phyloP scores from a whole-genome alignment of 306 rosid species.

The Herpetospermum pedunculosum region DNA sequence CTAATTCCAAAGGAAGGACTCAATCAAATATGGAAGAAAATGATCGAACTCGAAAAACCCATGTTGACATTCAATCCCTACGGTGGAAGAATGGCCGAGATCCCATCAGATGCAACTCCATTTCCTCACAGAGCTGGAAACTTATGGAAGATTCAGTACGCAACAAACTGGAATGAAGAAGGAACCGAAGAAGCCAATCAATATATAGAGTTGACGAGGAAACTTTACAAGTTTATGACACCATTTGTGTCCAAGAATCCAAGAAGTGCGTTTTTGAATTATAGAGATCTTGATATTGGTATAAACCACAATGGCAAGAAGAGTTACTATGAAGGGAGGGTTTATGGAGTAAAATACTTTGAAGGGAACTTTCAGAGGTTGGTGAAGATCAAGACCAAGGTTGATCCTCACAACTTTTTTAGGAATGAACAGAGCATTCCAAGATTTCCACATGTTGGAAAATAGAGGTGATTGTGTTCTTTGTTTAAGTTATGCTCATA shows the following conservation, averaged over 20 bases:
- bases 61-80: constrained; percentile 36
- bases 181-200: background rate
- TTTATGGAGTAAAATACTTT: constrained; percentile 15
- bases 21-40: constrained; percentile 44
- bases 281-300: constrained; percentile 19
- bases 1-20: constrained; percentile 29
- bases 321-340: constrained; percentile 12
- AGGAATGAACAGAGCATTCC: constrained; percentile 24
- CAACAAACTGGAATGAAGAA: constrained; percentile 3
- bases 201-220: constrained; percentile 4
- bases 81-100: constrained; percentile 44
- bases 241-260: constrained; percentile 12
- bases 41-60: constrained; percentile 33
- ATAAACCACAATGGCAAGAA: constrained; percentile 6
- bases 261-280: constrained; percentile 8
- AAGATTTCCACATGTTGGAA: background rate
- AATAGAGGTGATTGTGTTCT: background rate
- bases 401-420: constrained; percentile 17
- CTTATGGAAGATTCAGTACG: constrained; percentile 12
- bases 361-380: constrained; percentile 11
- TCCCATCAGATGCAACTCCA: constrained; percentile 10
- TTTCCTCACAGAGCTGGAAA: constrained; percentile 15
- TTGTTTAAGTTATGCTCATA: too few relatives aligned
- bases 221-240: constrained; percentile 13
- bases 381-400: constrained; percentile 13